phyloP scores from a whole-genome alignment of 345 rosid genomes.

The Anastatica hierochuntica region DNA sequence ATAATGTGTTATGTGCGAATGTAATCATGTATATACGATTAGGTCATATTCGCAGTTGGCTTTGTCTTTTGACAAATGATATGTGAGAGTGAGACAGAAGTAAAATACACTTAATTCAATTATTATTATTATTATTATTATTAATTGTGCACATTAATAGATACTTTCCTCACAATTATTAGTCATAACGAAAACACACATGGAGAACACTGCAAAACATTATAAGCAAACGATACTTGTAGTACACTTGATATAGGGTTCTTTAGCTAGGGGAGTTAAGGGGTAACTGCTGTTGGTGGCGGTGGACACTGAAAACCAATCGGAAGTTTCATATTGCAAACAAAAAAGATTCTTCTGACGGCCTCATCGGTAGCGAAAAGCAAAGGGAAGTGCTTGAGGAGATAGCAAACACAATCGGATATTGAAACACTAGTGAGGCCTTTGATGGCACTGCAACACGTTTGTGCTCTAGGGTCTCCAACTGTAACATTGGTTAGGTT shows the following conservation, averaged over 20 bases:
- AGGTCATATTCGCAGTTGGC: too few relatives aligned
- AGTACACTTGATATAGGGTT: too few relatives aligned
- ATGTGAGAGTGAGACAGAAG: not conserved
- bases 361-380: slow-evolving; percentile 6
- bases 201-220: not conserved
- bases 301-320: slow-evolving; percentile 28
- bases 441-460: slow-evolving; percentile 6
- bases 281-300: not conserved
- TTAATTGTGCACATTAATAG: not conserved
- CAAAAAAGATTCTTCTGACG: slow-evolving; percentile 13
- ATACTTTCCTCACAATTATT: not conserved
- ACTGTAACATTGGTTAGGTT: not conserved
- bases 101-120: not conserved
- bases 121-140: not conserved
- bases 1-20: not conserved
- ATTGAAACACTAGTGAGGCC: slow-evolving; percentile 13
- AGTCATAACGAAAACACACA: slow-evolving; percentile 6
- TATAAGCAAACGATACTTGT: too few relatives aligned
- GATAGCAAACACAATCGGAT: slow-evolving; percentile 22
- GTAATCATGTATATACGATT: not conserved
- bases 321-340: slow-evolving; percentile 17
- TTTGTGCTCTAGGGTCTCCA: slow-evolving; percentile 18
- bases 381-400: slow-evolving; percentile 13
- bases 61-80: not conserved
- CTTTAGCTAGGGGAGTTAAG: not conserved